Percentiles rank a stretch among this genome's conserved stretches.
These are phyloP conservation scores for Hymenoscyphus occultus DNA, from an alignment of 2,329 filamentous ascomycete species.

Conservation along the genomic window DNA sequence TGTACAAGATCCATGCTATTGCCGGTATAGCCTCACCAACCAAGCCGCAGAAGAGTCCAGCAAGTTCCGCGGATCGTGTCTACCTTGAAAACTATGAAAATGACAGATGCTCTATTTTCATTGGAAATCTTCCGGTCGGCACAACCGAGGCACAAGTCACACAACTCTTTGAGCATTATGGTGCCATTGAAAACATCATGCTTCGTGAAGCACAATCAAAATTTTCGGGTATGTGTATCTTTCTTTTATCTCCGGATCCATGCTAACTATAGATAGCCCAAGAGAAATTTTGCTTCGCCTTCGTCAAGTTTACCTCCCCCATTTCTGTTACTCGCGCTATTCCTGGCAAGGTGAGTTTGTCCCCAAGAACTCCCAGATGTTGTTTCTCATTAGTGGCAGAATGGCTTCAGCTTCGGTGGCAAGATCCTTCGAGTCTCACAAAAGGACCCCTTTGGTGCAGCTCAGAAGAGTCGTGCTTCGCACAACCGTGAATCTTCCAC, in stretches of 20 bases:
- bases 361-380: background rate
- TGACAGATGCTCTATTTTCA: conserved; percentile 47
- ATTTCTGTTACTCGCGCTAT: conserved; percentile 27
- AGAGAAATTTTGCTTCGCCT: conserved; percentile 37
- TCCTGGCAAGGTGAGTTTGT: conserved; percentile 25
- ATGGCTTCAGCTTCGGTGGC: conserved; percentile 25
- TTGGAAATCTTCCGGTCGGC: conserved; percentile 45
- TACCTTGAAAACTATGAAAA: conserved; percentile 41
- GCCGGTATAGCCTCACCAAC: conserved; percentile 31
- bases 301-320: conserved; percentile 35
- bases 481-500: conserved; percentile 12
- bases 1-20: conserved; percentile 38
- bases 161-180: conserved; percentile 40
- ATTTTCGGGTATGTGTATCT: conserved; percentile 28
- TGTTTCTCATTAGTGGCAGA: conserved; percentile 20
- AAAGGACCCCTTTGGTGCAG: conserved; percentile 31
- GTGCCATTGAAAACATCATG: conserved; percentile 38
- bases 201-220: conserved; percentile 35
- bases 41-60: conserved; percentile 9
- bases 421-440: conserved; percentile 32
- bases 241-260: background rate
- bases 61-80: conserved; percentile 18
- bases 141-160: conserved; percentile 40
- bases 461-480: conserved; percentile 13
- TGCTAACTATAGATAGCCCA: conserved; percentile 28